A percentile compares a stretch with the other conserved stretches of the same genome.
Evolutionary conservation across 306 rosid genomes (phyloP).

Genomic region (Oemleria cerasiformis): DNA sequence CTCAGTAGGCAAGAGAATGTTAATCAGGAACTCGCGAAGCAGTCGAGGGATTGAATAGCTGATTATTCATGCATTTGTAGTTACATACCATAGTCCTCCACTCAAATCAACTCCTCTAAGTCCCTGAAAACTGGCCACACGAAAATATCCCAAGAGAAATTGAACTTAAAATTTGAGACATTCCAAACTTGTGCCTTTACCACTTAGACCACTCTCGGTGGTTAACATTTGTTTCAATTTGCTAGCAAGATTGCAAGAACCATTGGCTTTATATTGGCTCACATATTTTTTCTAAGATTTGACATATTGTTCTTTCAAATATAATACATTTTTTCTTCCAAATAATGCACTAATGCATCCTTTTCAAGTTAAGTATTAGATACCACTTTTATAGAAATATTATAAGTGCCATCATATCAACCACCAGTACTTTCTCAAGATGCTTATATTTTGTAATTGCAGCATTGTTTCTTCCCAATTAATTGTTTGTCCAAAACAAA

Average conservation of each 20-base stretch:
- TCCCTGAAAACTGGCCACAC: too few species aligned
- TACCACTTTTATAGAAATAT: conserved; percentile 31
- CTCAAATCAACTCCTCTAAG: too few species aligned
- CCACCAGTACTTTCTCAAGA: conserved; percentile 21
- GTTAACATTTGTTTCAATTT: neutral
- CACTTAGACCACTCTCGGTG: too few species aligned
- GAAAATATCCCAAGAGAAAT: too few species aligned
- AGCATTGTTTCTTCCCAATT: neutral
- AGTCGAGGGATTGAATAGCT: too few species aligned
- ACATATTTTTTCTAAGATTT: conserved; percentile 26
- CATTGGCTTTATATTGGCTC: conserved; percentile 5
- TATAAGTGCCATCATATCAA: conserved; percentile 6
- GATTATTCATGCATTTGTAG: too few species aligned
- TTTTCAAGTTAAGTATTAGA: conserved; percentile 27
- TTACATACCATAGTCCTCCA: too few species aligned
- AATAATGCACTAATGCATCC: neutral
- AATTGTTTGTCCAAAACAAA: neutral
- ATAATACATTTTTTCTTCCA: neutral
- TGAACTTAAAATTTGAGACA: too few species aligned
- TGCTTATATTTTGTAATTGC: conserved; percentile 16
- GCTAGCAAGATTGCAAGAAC: conserved; percentile 8
- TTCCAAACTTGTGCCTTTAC: too few species aligned
- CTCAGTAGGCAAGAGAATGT: too few species aligned
- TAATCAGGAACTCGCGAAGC: too few species aligned
- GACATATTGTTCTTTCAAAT: conserved; percentile 42